These are phyloP conservation scores for Aspergillus wentii DNA, from an alignment of 495 filamentous ascomycete genomes.

Conservation along the genomic window DNA sequence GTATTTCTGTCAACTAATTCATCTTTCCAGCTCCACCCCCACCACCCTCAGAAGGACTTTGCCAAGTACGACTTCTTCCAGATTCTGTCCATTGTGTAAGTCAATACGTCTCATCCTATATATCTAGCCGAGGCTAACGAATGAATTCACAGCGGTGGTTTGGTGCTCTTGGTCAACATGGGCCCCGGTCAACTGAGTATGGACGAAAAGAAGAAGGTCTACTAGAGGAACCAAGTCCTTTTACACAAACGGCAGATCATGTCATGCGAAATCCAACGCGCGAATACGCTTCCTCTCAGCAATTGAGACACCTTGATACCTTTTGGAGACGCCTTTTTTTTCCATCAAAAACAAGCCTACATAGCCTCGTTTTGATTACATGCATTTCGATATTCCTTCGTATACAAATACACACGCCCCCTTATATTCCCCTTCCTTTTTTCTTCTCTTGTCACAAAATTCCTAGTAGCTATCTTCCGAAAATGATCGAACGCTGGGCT, in stretches of 20 bases:
- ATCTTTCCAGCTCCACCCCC: conserved; percentile 75
- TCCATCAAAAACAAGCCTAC: too few relatives aligned
- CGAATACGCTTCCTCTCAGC: too few relatives aligned
- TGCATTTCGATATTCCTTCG: too few relatives aligned
- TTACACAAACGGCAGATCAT: neutral
- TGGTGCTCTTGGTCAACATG: conserved; percentile 95
- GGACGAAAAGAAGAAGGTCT: conserved; percentile 99
- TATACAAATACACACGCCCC: too few relatives aligned
- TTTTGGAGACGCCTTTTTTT: too few relatives aligned
- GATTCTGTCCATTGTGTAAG: conserved; percentile 95
- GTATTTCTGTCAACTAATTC: conserved; percentile 14
- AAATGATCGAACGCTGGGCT: too few relatives aligned
- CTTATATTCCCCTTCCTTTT: too few relatives aligned
- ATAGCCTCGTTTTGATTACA: too few relatives aligned
- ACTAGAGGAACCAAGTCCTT: conserved; percentile 61
- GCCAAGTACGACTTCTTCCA: conserved; percentile 99
- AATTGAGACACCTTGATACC: too few relatives aligned
- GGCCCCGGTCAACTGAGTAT: conserved; percentile 95
- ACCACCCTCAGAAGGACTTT: conserved; percentile 99
- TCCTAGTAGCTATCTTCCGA: too few relatives aligned
- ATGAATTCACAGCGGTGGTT: conserved; percentile 59
- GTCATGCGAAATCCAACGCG: neutral
- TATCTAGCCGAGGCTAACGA: conserved; percentile 13
- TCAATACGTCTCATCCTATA: conserved; percentile 8
- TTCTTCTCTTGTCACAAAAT: too few relatives aligned